A percentile compares a stretch with the other conserved stretches of the same genome.
These are phyloP conservation scores for Aegilops tauschii DNA, from an alignment of 176 grass and related monocot genomes.

Conservation along the genomic window DNA sequence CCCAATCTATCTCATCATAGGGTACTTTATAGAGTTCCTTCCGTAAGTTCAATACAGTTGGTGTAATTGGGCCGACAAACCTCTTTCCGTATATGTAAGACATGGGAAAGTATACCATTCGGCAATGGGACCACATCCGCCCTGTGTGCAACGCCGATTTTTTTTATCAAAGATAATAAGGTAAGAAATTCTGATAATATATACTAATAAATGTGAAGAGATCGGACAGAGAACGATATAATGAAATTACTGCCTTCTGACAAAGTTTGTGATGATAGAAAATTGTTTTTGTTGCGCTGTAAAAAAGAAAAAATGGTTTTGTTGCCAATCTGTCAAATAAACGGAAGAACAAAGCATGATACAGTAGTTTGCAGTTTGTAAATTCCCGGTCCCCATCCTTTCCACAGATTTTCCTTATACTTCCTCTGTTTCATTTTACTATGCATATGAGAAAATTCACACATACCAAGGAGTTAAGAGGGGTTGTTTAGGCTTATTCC, in stretches of 20 bases:
- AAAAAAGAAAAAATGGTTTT: no score
- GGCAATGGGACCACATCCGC: conserved; percentile 93
- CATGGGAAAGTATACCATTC: conserved; percentile 98
- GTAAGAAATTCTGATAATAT: neutral
- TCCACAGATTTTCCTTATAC: no score
- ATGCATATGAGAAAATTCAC: no score
- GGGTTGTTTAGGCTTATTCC: no score
- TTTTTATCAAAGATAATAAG: neutral
- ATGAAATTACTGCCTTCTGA: neutral
- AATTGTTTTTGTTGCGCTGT: neutral
- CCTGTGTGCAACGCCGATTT: conserved; percentile 12
- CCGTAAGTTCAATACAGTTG: conserved; percentile 52
- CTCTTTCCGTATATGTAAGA: conserved; percentile 94
- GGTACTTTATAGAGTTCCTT: conserved; percentile 68
- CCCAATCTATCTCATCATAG: conserved; percentile 77
- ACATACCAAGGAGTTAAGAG: no score
- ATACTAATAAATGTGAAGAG: neutral
- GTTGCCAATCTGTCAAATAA: neutral
- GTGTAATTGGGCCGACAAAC: conserved; percentile 66
- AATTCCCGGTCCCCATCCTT: no score
- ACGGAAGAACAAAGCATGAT: no score
- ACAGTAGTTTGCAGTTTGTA: no score
- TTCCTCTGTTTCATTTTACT: no score
- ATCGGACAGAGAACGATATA: neutral
- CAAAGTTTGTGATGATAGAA: neutral